A percentile compares a stretch with the other conserved stretches of the same genome.
Conservation (phyloP, 1,139 yeast species). For the Candida gigantensis region DNA sequence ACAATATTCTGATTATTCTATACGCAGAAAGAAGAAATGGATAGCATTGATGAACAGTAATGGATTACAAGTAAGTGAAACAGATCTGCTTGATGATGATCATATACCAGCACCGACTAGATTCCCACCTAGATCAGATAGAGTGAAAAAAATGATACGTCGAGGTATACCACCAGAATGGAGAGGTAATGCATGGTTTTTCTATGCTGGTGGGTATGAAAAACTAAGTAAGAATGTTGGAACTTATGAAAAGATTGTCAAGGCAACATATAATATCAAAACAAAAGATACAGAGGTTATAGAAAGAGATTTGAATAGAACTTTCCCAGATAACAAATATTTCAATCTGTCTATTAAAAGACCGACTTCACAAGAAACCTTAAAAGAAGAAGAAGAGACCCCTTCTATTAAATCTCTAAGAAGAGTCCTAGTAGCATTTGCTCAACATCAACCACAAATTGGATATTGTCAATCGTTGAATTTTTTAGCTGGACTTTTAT, state of each 20-base stretch:
- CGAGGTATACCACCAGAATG: constrained; percentile 96
- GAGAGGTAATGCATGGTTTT: constrained; percentile 98
- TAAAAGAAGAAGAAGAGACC: constrained; percentile 42
- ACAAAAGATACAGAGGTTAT: constrained; percentile 86
- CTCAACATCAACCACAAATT: constrained; percentile 82
- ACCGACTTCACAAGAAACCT: not conserved
- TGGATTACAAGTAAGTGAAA: constrained; percentile 53
- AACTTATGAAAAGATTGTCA: constrained; percentile 66
- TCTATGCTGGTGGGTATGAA: constrained; percentile 90
- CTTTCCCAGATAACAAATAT: constrained; percentile 89
- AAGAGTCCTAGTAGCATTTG: constrained; percentile 79
- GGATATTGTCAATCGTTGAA: constrained; percentile 96
- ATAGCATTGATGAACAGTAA: constrained; percentile 57
- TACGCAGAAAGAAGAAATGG: constrained; percentile 78
- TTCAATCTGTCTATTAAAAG: constrained; percentile 41
- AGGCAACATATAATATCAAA: constrained; percentile 49
- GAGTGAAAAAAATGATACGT: constrained; percentile 77
- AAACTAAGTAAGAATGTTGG: constrained; percentile 68
- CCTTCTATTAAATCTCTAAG: constrained; percentile 71
- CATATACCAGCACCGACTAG: constrained; percentile 40
- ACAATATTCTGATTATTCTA: constrained; percentile 61
- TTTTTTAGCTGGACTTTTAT: constrained; percentile 81
- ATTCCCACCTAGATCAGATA: constrained; percentile 85
- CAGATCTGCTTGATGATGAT: too few relatives aligned
- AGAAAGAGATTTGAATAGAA: constrained; percentile 87